Base-by-base conservation (phyloP, 495 filamentous ascomycete species). In the Penicillium longicatenatum region DNA sequence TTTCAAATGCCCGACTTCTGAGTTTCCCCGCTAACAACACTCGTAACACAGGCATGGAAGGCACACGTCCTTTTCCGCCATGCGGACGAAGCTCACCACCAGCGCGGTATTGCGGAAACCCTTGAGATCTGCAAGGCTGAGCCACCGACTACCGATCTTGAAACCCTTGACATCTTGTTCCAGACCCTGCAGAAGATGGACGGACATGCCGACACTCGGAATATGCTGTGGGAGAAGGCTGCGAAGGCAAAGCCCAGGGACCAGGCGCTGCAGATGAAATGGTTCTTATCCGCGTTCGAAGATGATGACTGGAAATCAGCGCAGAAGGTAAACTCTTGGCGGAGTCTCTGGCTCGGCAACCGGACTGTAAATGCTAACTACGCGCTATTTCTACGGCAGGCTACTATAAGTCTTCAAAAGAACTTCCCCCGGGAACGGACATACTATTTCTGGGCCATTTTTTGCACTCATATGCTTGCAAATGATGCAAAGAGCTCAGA, bases 381-480 rank as follows among this genome's bases (percentile, higher is more conserved):
- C 48, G 4, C 6, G 14, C 41, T 35, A 30, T 47, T 21, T 14
- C 26, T 10, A 20, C 20, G 3, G 41, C 50, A 84, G 79, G 84
- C 84, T 50, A 76, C 81, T 22, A 86, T 85, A 81, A 75, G 75
- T 21, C 76, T 86, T 29, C 82, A 83, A 62, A 86, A 77, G 60
- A 81, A 79, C 57, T 86, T 82, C 46, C 77, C 84, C 2, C 77
- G 79, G 52, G 72, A 77, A 19, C 73, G 84, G 21, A 78, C 82
- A 39, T 86, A 84, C 56, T 79, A 80, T 59, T 81, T 85, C 55
- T 84, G 83, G 79, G 80, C 82, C 12, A 82, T 85, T 21, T 74
- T 86, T 51, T 70, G 79, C 35, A 79, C 73, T 33, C 70, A 80
- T 50, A 63, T 84, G 43, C 60, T 75, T 22, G 67, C 77, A 21